Evolutionary conservation across 192 early-diverging fungal genomes (phyloP), one percentile per base, ranked within the genome.

Genomic region (Helicostylum pulchrum): DNA sequence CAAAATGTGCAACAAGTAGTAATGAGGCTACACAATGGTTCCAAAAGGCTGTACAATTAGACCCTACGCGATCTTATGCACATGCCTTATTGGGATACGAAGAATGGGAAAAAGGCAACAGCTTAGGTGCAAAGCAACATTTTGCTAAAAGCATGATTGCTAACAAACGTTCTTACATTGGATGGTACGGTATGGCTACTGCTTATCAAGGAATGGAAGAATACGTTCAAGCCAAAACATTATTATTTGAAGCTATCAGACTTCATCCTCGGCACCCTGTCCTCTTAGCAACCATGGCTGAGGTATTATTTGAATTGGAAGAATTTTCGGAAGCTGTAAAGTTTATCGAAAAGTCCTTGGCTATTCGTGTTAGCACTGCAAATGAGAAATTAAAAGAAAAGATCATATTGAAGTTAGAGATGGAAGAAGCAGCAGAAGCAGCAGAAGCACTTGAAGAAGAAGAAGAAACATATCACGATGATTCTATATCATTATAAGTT

Each of bases 11-110:
- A 12, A 32, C 53, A 17, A 19, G 49, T 4, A 42, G 45, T n/a
- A 66, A 63, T 9, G 66, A 73, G 53, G 66, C 71, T 12, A 67
- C 56, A 30, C 30, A 65, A 20, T 67, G 61, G 66, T 73, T 64
- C 34, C 53, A 67, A 53, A 63, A 67, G 14, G 71, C 71, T 4
- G 71, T 64, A 3, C 54, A 68, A 0, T 10, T 52, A 3, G 61
- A 68, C 15, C 66, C 71, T 0, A 52, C 47, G 6, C 51, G 57
- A 30, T 60, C 55, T 10, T 73, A 73, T 64, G 71, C 53, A 0
- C 61, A 73, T 42, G 47, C 53, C 0, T n/a, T 73, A 15, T 9
- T 73, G 6, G 71, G 71, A 7, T 64, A 67, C 19, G 71, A 73
- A 65, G 71, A 73, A 47, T 57, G 61, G 44, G 71, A 72, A 45